Evolutionary conservation across 2,329 filamentous ascomycete species (phyloP), one percentile per base, ranked within the genome.

Genomic region (Sphaerulina musiva): DNA sequence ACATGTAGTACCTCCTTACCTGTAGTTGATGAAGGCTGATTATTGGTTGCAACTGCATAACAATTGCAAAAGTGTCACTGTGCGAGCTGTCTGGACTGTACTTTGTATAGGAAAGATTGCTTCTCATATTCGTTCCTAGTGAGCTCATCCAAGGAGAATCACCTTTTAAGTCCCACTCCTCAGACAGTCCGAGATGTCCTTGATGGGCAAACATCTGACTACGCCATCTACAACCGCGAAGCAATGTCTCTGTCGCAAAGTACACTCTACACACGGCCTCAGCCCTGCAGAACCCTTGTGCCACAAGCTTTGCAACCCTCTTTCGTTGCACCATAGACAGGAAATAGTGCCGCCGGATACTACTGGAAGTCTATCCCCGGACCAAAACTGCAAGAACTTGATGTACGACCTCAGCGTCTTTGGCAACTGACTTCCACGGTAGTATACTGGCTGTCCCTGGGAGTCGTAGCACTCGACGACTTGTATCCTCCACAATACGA

Each of bases 341-440:
- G 45, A 29, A 32, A 41, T 40, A 12, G 40, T 32, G 29, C 41
- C 42, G 4, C 40, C 41, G 8, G 41, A 45, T 8, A 45, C 41
- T 4, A 38, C 10, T 11, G 48, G 42, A 5, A 46, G 20, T 3
- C 41, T 20, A 31, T 51, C 48, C 29, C 48, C 12, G 12, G 40
- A 51, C 48, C 48, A 51, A 12, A 51, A 51, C 34, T 51, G 48
- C 41, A 51, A 17, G 9, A 51, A 51, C 14, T 51, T 51, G 34
- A 51, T 41, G 8, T 51, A 51, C 9, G 48, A 32, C n/a, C 38
- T 51, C 20, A 51, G 23, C 5, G 48, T 51, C 23, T 23, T 45
- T 14, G 48, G 48, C 23, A 51, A 29, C n/a, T 51, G 48, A 8
- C 32, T 17, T 31, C 48, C 48, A 9, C 45, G 48, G 14, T 45